phyloP scores from a whole-genome alignment of 2,329 filamentous ascomycete genomes.

The Xylariaceae sp. region DNA sequence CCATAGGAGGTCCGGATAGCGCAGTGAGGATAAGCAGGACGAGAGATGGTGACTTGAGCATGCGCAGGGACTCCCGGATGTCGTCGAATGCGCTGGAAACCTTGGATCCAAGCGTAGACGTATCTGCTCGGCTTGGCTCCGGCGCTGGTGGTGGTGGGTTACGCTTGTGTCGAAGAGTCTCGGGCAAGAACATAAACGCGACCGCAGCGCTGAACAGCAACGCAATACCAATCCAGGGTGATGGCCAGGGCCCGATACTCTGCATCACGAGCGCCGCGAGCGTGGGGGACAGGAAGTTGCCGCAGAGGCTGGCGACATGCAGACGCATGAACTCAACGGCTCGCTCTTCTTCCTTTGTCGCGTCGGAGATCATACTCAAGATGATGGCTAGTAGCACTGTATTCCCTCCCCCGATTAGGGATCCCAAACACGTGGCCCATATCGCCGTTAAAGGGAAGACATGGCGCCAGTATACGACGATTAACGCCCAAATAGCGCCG shows the following conservation, averaged over 20 bases:
- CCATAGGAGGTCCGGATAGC: slow-evolving; percentile 19
- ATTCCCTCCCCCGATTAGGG: slow-evolving; percentile 37
- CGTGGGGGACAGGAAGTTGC: slow-evolving; percentile 30
- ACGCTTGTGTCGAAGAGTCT: slow-evolving; percentile 20
- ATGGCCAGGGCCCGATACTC: slow-evolving; percentile 27
- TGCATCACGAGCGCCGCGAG: slow-evolving; percentile 30
- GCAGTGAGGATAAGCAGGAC: slow-evolving; percentile 23
- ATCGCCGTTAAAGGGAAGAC: slow-evolving; percentile 34
- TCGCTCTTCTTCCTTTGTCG: slow-evolving; percentile 26
- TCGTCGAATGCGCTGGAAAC: slow-evolving; percentile 10
- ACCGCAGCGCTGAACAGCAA: slow-evolving; percentile 15
- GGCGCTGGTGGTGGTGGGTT: background rate
- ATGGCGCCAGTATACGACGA: slow-evolving; percentile 33
- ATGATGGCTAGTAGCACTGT: slow-evolving; percentile 32
- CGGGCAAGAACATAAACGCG: slow-evolving; percentile 27
- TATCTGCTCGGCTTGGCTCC: background rate
- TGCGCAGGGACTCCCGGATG: slow-evolving; percentile 28
- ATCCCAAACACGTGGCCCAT: slow-evolving; percentile 33
- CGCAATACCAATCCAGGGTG: slow-evolving; percentile 20
- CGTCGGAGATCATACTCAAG: slow-evolving; percentile 37
- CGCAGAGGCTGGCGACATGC: slow-evolving; percentile 51
- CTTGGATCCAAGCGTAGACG: slow-evolving; percentile 7
- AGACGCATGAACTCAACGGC: slow-evolving; percentile 46
- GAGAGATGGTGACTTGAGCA: slow-evolving; percentile 25
- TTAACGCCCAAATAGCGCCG: slow-evolving; percentile 24